A percentile compares a stretch with the other conserved stretches of the same genome.
Conservation (phyloP, 805 yeast genomes). For the Candida fluviatilis region DNA sequence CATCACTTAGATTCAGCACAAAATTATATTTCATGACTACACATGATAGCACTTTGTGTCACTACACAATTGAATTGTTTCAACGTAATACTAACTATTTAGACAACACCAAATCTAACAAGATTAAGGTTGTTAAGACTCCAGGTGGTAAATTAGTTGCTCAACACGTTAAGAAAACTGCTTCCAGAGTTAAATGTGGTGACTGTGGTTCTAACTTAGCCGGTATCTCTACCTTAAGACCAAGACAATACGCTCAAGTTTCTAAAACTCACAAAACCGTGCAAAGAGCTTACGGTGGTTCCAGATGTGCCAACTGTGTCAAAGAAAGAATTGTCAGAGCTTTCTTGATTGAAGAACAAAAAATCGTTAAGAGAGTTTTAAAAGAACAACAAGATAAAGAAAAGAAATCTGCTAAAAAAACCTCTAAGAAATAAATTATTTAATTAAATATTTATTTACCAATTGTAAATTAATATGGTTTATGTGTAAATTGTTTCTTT, state of each 20-base stretch:
- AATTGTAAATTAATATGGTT: slow-evolving; percentile 1
- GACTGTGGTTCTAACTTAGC: slow-evolving; percentile 79
- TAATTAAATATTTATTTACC: background rate
- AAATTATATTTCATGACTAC: no score
- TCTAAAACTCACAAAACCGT: slow-evolving; percentile 98
- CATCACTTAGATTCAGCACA: no score
- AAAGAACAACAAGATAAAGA: slow-evolving; percentile 94
- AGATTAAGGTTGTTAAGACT: slow-evolving; percentile 99
- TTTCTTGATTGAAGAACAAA: slow-evolving; percentile 99
- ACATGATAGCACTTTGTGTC: no score
- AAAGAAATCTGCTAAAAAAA: slow-evolving; percentile 43
- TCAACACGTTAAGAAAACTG: slow-evolving; percentile 93
- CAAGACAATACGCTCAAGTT: slow-evolving; percentile 93
- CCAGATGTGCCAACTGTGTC: slow-evolving; percentile 97
- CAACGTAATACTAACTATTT: slow-evolving; percentile 36
- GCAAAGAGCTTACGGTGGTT: slow-evolving; percentile 99
- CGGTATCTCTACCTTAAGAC: slow-evolving; percentile 93
- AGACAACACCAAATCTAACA: slow-evolving; percentile 99
- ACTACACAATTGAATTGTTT: no score
- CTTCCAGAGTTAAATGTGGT: slow-evolving; percentile 86
- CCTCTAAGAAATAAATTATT: slow-evolving; percentile 27
- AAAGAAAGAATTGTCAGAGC: slow-evolving; percentile 99
- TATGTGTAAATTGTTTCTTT: slow-evolving; percentile 1
- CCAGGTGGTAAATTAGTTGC: slow-evolving; percentile 99
- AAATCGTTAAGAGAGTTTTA: slow-evolving; percentile 98